phyloP scores from a whole-genome alignment of 345 rosid genomes.

The Linum usitatissimum region DNA sequence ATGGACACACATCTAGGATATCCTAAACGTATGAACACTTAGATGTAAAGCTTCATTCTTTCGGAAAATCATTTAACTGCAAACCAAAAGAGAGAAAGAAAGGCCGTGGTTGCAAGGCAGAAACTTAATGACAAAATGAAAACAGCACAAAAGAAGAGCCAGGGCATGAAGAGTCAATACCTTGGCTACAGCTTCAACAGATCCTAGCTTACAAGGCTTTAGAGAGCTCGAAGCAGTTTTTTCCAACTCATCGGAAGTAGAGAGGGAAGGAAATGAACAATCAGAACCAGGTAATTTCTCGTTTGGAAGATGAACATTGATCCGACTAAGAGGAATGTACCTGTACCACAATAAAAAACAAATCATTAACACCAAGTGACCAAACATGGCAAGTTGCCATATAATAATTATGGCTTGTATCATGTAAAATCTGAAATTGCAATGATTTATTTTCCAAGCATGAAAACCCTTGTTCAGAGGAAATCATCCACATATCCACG shows the following conservation, averaged over 20 bases:
- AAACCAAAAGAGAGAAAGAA: too few species aligned
- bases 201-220: conserved; percentile 53
- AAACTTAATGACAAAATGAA: neutral
- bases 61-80: too few species aligned
- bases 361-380: neutral
- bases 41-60: too few species aligned
- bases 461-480: neutral
- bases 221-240: conserved; percentile 50
- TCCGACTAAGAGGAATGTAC: conserved; percentile 67
- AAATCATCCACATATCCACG: neutral
- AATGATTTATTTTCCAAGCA: neutral
- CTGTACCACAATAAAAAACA: conserved; percentile 32
- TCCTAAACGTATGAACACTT: too few species aligned
- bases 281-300: conserved; percentile 28
- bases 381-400: neutral
- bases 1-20: too few species aligned
- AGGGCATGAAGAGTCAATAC: conserved; percentile 23
- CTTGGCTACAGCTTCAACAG: conserved; percentile 70
- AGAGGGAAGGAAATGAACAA: conserved; percentile 48
- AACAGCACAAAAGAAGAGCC: neutral
- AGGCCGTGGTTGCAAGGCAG: too few species aligned
- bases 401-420: neutral
- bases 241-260: conserved; percentile 42
- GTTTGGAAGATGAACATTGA: conserved; percentile 26
- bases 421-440: neutral